A percentile compares a stretch with the other conserved stretches of the same genome.
These are phyloP conservation scores for Phialemonium atrogriseum DNA, from an alignment of 2,329 filamentous ascomycete genomes.

Conservation along the genomic window DNA sequence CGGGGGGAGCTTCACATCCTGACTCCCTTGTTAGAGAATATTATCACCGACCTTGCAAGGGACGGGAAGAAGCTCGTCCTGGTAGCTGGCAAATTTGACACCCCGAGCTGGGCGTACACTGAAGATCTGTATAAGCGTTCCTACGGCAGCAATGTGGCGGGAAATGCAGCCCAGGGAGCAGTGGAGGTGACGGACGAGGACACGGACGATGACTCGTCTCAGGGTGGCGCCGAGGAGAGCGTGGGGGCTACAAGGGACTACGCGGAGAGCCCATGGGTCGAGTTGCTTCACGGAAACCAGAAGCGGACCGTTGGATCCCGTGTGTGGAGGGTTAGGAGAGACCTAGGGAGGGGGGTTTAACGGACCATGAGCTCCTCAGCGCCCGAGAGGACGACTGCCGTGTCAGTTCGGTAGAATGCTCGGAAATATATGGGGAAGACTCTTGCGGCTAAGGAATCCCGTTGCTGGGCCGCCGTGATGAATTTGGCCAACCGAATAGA, in stretches of 20 bases:
- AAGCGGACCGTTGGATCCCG: conserved; percentile 49
- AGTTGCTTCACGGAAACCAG: conserved; percentile 45
- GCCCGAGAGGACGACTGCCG: no score
- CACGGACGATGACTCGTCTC: conserved; percentile 23
- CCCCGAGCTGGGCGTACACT: conserved; percentile 61
- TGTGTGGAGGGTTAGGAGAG: conserved; percentile 56
- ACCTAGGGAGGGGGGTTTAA: conserved; percentile 47
- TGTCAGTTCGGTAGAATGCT: no score
- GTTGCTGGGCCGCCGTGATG: no score
- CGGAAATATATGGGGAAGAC: no score
- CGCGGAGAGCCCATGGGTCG: conserved; percentile 47
- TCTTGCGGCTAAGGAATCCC: no score
- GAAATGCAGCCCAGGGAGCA: conserved; percentile 15
- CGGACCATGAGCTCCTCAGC: no score
- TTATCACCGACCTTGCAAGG: conserved; percentile 30
- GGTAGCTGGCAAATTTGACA: conserved; percentile 60
- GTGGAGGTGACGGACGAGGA: conserved; percentile 26
- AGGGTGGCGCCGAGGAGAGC: conserved; percentile 18
- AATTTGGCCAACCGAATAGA: no score
- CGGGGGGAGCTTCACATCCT: conserved; percentile 53
- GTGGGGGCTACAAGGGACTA: conserved; percentile 10
- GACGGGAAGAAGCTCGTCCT: conserved; percentile 47
- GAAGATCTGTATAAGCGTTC: conserved; percentile 47
- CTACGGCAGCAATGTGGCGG: conserved; percentile 11
- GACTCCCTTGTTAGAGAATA: conserved; percentile 43